Conservation (phyloP, 495 filamentous ascomycete genomes). For the Xylaria curta region DNA sequence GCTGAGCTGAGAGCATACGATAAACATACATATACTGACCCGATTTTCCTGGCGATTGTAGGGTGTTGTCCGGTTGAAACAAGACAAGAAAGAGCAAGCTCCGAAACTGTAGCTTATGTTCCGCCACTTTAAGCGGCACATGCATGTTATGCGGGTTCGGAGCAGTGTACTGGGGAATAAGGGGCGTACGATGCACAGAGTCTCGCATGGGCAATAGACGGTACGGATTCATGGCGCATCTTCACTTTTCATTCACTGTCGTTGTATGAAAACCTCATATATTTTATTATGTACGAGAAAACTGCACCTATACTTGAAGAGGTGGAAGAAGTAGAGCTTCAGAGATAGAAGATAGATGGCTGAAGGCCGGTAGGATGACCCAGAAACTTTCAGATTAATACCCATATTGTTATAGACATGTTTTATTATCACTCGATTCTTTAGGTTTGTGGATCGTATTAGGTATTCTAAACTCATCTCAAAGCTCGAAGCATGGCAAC, state of each 20-base stretch:
- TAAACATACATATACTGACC: neutral
- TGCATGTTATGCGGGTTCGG: neutral
- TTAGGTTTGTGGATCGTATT: no score
- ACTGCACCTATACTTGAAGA: neutral
- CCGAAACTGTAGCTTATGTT: slow-evolving; percentile 32
- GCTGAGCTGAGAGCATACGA: neutral
- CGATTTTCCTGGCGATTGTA: slow-evolving; percentile 27
- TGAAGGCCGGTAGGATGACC: neutral
- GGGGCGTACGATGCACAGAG: neutral
- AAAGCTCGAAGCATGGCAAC: neutral
- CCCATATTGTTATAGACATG: neutral
- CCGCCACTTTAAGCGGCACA: neutral
- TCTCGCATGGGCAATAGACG: neutral
- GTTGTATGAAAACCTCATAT: neutral
- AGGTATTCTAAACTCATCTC: no score
- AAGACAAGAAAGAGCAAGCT: slow-evolving; percentile 34
- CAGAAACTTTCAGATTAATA: neutral
- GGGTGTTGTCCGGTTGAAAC: slow-evolving; percentile 62
- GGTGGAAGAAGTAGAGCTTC: neutral
- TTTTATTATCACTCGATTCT: neutral
- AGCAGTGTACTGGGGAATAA: neutral
- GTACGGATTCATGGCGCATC: slow-evolving; percentile 13
- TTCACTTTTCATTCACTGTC: neutral
- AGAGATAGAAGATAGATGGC: neutral
- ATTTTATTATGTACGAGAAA: neutral